These are phyloP conservation scores for Heliamphora exappendiculata DNA, from an alignment of 148 eudicot species.

Conservation along the genomic window DNA sequence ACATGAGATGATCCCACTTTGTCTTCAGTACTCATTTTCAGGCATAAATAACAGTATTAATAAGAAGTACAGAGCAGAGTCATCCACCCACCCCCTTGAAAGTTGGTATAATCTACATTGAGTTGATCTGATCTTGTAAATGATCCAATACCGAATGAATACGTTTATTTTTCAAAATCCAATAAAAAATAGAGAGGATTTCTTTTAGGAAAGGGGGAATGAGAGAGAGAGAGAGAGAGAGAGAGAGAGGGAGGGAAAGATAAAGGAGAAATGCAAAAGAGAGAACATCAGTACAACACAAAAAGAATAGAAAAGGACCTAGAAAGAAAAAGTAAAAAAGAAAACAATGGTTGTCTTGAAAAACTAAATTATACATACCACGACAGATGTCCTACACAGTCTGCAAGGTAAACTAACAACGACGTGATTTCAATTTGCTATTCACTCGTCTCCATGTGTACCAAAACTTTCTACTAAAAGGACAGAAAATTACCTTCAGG, in stretches of 20 bases:
- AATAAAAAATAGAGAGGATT: too few relatives aligned
- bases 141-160: too few relatives aligned
- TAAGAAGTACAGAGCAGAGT: background rate
- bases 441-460: background rate
- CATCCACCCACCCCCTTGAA: background rate
- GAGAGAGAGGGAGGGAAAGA: too few relatives aligned
- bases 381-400: background rate
- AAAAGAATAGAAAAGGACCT: background rate
- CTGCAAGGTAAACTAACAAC: background rate
- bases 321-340: background rate
- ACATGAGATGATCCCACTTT: background rate
- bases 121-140: too few relatives aligned
- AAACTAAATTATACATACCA: background rate
- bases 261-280: background rate
- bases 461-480: background rate
- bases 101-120: too few relatives aligned
- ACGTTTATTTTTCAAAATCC: too few relatives aligned
- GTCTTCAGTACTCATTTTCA: background rate
- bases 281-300: conserved; percentile 4
- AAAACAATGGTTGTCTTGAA: background rate
- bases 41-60: background rate
- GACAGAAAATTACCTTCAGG: conserved; percentile 29
- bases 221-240: background rate
- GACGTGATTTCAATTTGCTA: background rate
- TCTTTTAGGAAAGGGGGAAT: too few relatives aligned